These are phyloP conservation scores for Emydomyces testavorans DNA, from an alignment of 2,329 filamentous ascomycete species.

Conservation along the genomic window DNA sequence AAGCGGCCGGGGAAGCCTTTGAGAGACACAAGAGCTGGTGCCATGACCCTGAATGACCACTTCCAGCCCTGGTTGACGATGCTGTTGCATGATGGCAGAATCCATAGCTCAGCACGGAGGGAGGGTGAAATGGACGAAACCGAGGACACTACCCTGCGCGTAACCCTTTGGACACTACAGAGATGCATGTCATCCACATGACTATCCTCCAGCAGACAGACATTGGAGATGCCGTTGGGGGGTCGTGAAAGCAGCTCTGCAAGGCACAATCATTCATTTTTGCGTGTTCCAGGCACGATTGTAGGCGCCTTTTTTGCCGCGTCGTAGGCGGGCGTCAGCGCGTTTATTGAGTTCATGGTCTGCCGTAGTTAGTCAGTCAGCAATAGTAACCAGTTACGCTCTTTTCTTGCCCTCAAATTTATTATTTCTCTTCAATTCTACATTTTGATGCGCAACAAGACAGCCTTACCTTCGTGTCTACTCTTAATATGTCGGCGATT, in stretches of 20 bases:
- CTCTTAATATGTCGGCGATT: slow-evolving; percentile 62
- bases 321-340: background rate
- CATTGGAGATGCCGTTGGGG: background rate
- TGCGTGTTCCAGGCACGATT: background rate
- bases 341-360: background rate
- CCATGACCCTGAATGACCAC: slow-evolving; percentile 33
- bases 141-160: background rate
- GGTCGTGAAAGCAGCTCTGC: slow-evolving; percentile 4
- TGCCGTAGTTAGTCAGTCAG: no score
- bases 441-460: background rate
- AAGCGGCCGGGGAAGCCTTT: slow-evolving; percentile 28
- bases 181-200: background rate
- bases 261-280: background rate
- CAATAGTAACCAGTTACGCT: no score
- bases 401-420: no score
- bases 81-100: slow-evolving; percentile 30
- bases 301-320: background rate
- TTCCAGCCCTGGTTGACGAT: slow-evolving; percentile 31
- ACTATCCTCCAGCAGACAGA: background rate
- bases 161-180: background rate
- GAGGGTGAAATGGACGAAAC: background rate
- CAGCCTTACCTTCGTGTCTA: background rate
- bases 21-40: slow-evolving; percentile 18
- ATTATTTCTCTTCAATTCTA: background rate
- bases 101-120: background rate